phyloP scores from a whole-genome alignment of 345 rosid genomes.

The Isatis tinctoria region DNA sequence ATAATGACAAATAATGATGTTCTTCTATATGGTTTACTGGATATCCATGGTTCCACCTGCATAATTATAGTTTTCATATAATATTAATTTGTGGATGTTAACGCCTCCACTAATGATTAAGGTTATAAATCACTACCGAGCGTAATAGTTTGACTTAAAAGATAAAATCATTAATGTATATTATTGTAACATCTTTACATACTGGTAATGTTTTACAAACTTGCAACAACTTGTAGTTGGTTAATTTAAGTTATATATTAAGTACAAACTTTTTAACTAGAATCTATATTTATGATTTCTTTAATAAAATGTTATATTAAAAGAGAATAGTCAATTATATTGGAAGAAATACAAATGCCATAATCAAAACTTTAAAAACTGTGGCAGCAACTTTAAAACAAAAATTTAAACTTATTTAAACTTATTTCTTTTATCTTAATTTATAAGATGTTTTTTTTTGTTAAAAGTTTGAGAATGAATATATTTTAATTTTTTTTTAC shows the following conservation, averaged over 20 bases:
- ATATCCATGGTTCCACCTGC: background rate
- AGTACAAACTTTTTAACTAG: background rate
- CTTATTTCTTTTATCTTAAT: no score
- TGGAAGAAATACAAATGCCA: background rate
- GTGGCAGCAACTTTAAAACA: no score
- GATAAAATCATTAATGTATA: no score
- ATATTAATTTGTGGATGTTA: background rate
- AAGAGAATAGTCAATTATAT: background rate
- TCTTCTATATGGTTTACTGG: background rate
- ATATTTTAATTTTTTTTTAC: no score
- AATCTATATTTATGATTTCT: background rate
- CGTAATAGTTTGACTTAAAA: background rate
- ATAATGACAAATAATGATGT: background rate
- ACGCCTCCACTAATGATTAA: constrained; percentile 6
- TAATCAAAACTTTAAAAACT: no score
- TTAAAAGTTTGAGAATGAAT: no score
- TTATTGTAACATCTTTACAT: background rate
- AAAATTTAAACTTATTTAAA: no score
- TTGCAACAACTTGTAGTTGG: constrained; percentile 17
- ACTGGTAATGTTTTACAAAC: constrained; percentile 1
- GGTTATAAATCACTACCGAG: background rate
- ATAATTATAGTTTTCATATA: background rate
- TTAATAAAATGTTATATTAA: background rate
- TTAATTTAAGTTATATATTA: background rate
- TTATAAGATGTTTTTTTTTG: no score